Evolutionary conservation across 768 basidiomycete species (phyloP), one percentile per base, ranked within the genome.

Genomic region (Mycena rosella): DNA sequence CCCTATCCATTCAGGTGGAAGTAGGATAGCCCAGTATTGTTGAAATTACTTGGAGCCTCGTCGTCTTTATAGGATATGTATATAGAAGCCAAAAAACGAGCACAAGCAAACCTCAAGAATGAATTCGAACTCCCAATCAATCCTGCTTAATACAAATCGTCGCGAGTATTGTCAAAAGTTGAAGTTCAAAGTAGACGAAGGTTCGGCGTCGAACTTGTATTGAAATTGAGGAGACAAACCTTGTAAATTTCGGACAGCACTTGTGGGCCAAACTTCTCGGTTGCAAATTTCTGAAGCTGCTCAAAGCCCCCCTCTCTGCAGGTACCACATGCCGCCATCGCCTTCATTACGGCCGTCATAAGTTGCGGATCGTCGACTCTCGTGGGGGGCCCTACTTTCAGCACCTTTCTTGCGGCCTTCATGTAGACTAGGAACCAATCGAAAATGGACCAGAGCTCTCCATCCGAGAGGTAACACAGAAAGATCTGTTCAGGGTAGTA

Each of bases 341-440:
- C 38, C 27, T 55, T 40, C 36, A 55, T 36, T 2, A 36, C 54
- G 36, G 5, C 54, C 8, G 7, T 0, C 57, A 58, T 58, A 17
- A 58, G 15, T 17, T 40, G 13, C 5, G 44, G 30, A 20, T 58
- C 57, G 13, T 58, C 57, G 10, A 47, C 1, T 29, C 9, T n/a
- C 5, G 44, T 29, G 8, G 32, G 27, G 3, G 57, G 57, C 17
- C 14, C 6, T 1, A 30, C 27, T 47, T 58, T 47, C 4, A 58
- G 18, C 2, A 18, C 27, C 14, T 58, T 58, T 24, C 29, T 45
- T 5, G 29, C 38, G 18, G 57, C 57, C 45, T 58, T 58, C 42
- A 47, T 58, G 57, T 58, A 58, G 14, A 13, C 18, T 0, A 58
- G 45, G 14, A 58, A 45, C 57, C 57, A 58, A 18, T 45, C 45